These are phyloP conservation scores for Paxillus ammoniavirescens DNA, from an alignment of 768 basidiomycete species.

Conservation along the genomic window DNA sequence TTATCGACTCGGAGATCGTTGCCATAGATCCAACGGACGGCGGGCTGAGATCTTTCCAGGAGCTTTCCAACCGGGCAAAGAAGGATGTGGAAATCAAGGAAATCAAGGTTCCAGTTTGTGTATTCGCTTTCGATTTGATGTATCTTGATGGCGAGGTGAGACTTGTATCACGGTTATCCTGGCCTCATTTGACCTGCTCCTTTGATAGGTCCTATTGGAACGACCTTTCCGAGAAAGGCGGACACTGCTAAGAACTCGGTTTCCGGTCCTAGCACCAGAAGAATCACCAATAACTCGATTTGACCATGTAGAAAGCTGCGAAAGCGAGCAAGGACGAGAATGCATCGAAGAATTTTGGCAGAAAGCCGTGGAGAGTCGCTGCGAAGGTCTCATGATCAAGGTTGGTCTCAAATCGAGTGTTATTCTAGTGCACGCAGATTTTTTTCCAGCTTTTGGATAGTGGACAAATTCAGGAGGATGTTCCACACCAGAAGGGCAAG, in stretches of 20 bases:
- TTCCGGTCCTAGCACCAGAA: constrained; percentile 51
- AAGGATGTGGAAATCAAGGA: constrained; percentile 78
- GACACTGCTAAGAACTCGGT: constrained; percentile 56
- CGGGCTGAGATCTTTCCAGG: constrained; percentile 77
- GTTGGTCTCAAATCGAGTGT: constrained; percentile 33
- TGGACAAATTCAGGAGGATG: constrained; percentile 37
- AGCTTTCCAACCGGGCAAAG: constrained; percentile 78
- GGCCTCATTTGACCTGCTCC: neutral
- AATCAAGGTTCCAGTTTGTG: constrained; percentile 75
- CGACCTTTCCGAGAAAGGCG: constrained; percentile 72
- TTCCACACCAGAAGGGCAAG: constrained; percentile 34
- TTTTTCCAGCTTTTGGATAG: constrained; percentile 61
- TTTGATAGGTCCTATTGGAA: constrained; percentile 59
- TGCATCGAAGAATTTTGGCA: constrained; percentile 75
- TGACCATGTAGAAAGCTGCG: constrained; percentile 70
- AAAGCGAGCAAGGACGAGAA: constrained; percentile 60
- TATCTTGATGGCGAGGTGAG: constrained; percentile 75
- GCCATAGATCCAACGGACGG: constrained; percentile 69
- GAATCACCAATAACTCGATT: constrained; percentile 56
- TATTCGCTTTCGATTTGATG: constrained; percentile 90
- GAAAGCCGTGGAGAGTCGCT: constrained; percentile 69
- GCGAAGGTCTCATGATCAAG: constrained; percentile 96
- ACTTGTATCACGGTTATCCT: neutral
- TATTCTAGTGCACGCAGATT: constrained; percentile 4
- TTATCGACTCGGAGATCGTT: constrained; percentile 86